Conservation (phyloP, 352 stramenopile genomes). For the Bremia lactucae region DNA sequence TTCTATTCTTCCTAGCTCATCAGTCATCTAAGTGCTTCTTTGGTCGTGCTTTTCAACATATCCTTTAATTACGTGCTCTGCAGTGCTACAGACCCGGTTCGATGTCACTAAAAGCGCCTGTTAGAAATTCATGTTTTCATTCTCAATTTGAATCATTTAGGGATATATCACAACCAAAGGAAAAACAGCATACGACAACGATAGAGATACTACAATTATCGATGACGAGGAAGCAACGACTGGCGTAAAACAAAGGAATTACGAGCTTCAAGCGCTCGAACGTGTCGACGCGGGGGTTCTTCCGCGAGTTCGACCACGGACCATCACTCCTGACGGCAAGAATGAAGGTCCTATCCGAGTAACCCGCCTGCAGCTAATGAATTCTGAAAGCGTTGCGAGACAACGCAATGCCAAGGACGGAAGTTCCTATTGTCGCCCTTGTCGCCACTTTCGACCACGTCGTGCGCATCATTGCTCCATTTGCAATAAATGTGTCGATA, state of each 20-base stretch:
- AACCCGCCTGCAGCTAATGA: slow-evolving; percentile 20
- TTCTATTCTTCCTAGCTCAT: slow-evolving; percentile 16
- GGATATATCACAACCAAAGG: slow-evolving; percentile 18
- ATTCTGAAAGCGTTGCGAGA: slow-evolving; percentile 25
- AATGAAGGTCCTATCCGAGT: slow-evolving; percentile 6
- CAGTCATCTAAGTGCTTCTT: slow-evolving; percentile 17
- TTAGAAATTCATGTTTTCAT: slow-evolving; percentile 1
- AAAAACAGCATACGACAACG: slow-evolving; percentile 8
- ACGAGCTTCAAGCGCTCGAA: slow-evolving; percentile 4
- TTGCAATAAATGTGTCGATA: slow-evolving; percentile 86
- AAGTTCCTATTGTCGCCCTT: slow-evolving; percentile 41
- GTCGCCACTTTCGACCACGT: slow-evolving; percentile 35
- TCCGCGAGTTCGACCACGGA: slow-evolving; percentile 19
- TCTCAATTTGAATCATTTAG: slow-evolving; percentile 4
- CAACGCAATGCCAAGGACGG: slow-evolving; percentile 15
- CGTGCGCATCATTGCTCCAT: slow-evolving; percentile 67
- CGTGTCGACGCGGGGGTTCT: slow-evolving; percentile 10
- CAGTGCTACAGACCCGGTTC: slow-evolving; percentile 43
- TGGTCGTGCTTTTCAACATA: slow-evolving; percentile 47
- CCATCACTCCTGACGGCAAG: slow-evolving; percentile 6
- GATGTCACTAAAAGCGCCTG: neutral
- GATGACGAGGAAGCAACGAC: slow-evolving; percentile 10
- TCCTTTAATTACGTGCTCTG: slow-evolving; percentile 73
- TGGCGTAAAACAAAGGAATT: slow-evolving; percentile 1
- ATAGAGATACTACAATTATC: slow-evolving; percentile 11